Base-by-base conservation (phyloP, 257 asterid species). In the Solanum pimpinellifolium region DNA sequence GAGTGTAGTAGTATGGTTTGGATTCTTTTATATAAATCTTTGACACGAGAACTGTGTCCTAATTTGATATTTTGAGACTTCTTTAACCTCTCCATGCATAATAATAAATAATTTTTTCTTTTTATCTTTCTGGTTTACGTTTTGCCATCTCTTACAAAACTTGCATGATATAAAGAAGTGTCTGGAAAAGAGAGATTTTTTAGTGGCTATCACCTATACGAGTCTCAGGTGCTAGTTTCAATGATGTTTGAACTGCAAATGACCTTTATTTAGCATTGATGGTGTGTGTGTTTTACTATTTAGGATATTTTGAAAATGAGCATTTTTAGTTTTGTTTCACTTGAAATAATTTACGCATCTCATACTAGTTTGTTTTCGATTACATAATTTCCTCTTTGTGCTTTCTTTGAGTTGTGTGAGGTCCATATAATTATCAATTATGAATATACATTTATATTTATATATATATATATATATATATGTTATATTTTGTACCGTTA, bases 241-340 rank as follows among this genome's bases (percentile, higher is more conserved):
- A 81, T 90, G 97, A 95, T 88, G 99, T 93, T 91, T 97, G 95
- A 78, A 91, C 94, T 86, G 94, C 99, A 84, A 98, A 97, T 93
- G 98, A 98, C 88, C 99, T 97, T 86, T 91, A 93, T 74, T 99
- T 93, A 90, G 97, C 98, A 89, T 89, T 96, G 90, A 94, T 91
- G 97, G 98, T 94, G 74, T 81, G 99, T 96, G 66, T 81, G 33
- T 88, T 85, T 46, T 88, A 59, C 86, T 87, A 33, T 68, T 62
- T 86, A 29, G 31, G 46, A 27, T 5, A 21, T 85, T 69, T 31
- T 85, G 46, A 29, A 29, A 12, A 44, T 42, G 70, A 52, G 21
- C 47, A 15, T 85, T 42, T 69, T n/a, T 42, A 35, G 39, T 77
- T 77, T 77, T 25, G 60, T 77, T 77, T 77, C 9, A 35, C 62